Evolutionary conservation across 139 green algal genomes (phyloP).

Genomic region (Spirogloea muscicola): DNA sequence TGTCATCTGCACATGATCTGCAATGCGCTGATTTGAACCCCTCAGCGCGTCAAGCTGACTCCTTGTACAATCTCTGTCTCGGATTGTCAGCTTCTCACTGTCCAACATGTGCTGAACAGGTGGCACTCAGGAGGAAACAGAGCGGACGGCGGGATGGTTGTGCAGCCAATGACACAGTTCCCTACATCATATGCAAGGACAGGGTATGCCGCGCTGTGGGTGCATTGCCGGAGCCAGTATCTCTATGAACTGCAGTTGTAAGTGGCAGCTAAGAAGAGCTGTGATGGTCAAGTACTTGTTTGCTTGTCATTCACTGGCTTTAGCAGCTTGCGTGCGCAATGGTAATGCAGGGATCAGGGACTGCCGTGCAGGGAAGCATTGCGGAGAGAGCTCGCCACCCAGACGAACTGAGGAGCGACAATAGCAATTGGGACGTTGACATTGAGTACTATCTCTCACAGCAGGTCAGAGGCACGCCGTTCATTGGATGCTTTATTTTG

Average conservation of each 20-base stretch:
- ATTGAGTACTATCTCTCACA: slow-evolving; percentile 84
- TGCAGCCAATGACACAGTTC: slow-evolving; percentile 84
- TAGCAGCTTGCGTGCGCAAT: too few relatives aligned
- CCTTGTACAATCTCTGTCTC: too few relatives aligned
- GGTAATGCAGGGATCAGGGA: too few relatives aligned
- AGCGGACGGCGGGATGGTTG: slow-evolving; percentile 73
- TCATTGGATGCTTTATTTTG: too few relatives aligned
- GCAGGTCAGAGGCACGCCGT: slow-evolving; percentile 32
- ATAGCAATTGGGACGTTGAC: slow-evolving; percentile 63
- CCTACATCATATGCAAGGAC: slow-evolving; percentile 90
- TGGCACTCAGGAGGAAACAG: slow-evolving; percentile 74
- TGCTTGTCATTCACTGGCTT: too few relatives aligned
- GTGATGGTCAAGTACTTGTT: too few relatives aligned
- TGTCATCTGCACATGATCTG: too few relatives aligned
- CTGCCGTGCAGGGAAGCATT: slow-evolving; percentile 61
- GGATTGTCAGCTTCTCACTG: too few relatives aligned
- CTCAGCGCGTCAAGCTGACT: too few relatives aligned
- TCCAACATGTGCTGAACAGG: slow-evolving; percentile 53
- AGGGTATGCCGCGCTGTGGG: too few relatives aligned
- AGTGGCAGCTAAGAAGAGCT: not conserved
- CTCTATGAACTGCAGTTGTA: not conserved
- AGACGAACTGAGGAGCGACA: slow-evolving; percentile 74
- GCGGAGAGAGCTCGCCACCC: slow-evolving; percentile 85
- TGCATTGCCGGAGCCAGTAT: too few relatives aligned
- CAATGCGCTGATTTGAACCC: too few relatives aligned